Base-by-base conservation (phyloP, 345 rosid species). In the Mercurialis annua region DNA sequence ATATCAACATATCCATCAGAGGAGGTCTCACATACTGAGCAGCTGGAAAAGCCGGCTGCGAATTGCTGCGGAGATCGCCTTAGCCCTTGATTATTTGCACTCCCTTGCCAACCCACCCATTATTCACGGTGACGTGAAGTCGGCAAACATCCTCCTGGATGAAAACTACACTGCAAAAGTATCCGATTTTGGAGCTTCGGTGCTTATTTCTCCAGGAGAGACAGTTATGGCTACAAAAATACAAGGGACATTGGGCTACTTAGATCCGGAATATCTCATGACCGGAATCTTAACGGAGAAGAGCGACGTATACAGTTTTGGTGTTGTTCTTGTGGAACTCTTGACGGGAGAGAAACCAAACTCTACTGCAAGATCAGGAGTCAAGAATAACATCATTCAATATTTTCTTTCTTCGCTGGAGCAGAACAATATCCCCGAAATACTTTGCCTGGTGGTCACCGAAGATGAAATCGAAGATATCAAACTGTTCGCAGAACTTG, bases 221-320 rank as follows among this genome's bases (percentile, higher is more conserved):
- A 42, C 57, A 16, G 59, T n/a, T 5, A 61, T 75, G 34, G 60
- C 43, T 0, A 64, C 72, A 0, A 52, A 56, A 34, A 43, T 76
- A 2, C 62, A 71, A 61, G 84, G 84, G 0, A 77, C 78, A 14
- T 15, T 73, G 0, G 85, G 80, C 2, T 81, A 78, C 61, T 44
- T 78, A 3, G 80, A 81, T 50, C 85, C 82, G 0, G 78, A 81
- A 48, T 81, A 75, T 61, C 67, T 69, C 12, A 31, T 64, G 62
- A 81, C 77, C 0, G 65, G 71, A 1, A 9, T 4, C 1, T 51
- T 78, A 21, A 78, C 74, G 0, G 73, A 48, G 10, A 71, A 76
- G 43, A 73, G 79, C 1, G 85, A 81, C 26, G 82, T 78, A 1
- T 76, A 64, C 9, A 78, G 85, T 50, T 81, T 70, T 12, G 78